phyloP scores from a whole-genome alignment of 2,329 filamentous ascomycete species.

The Diaporthe humulicola region DNA sequence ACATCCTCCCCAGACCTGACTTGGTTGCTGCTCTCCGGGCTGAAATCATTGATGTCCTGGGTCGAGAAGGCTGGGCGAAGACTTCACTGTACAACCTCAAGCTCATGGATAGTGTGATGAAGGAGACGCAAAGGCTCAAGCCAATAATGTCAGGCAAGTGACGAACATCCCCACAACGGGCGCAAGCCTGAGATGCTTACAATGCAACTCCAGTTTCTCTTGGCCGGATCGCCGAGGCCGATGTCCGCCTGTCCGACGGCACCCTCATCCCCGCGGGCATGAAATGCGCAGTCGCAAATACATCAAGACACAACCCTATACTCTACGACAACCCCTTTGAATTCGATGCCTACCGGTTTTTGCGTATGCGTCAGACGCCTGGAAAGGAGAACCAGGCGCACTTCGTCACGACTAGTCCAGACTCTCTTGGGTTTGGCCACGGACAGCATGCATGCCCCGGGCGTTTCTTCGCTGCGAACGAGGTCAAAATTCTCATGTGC shows the following conservation, averaged over 20 bases:
- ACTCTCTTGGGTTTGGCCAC: background rate
- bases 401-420: background rate
- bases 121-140: conserved; percentile 1
- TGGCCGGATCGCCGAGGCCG: background rate
- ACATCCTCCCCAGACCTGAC: background rate
- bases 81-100: background rate
- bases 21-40: background rate
- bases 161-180: background rate
- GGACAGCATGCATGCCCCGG: too few species aligned
- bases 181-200: too few species aligned
- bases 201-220: background rate
- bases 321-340: background rate
- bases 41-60: background rate
- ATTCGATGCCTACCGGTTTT: background rate
- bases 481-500: background rate
- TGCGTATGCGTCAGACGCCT: background rate
- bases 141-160: background rate
- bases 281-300: background rate
- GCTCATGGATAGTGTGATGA: background rate
- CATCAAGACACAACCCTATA: background rate
- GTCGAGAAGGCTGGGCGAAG: conserved; percentile 2
- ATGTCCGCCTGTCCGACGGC: background rate
- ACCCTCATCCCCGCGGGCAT: background rate
- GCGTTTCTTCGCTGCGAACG: background rate
- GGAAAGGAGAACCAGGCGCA: background rate